These are phyloP conservation scores for Usnea hakonensis DNA, from an alignment of 495 filamentous ascomycete genomes.

Conservation along the genomic window DNA sequence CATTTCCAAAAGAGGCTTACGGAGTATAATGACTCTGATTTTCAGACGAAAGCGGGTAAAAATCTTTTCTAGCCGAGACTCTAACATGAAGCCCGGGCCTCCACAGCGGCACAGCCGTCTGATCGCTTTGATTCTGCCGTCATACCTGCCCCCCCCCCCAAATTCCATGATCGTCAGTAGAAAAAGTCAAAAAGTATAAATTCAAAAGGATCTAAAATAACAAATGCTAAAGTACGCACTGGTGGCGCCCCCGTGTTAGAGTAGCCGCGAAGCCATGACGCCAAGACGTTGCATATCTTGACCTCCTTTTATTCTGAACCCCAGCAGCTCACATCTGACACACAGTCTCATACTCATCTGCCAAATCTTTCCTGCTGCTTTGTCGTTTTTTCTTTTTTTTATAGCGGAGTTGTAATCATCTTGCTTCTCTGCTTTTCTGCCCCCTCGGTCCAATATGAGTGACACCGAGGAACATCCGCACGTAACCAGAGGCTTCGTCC, in stretches of 20 bases:
- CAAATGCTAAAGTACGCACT: too few species aligned
- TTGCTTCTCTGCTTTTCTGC: not conserved
- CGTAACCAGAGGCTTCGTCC: constrained; percentile 10
- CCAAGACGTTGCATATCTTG: not conserved
- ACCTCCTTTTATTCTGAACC: not conserved
- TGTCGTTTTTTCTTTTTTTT: not conserved
- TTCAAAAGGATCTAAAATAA: too few species aligned
- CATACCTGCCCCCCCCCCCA: not conserved
- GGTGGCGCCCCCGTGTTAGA: not conserved
- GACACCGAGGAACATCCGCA: constrained; percentile 1
- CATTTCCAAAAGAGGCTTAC: not conserved
- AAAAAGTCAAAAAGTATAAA: not conserved
- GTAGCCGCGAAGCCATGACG: not conserved
- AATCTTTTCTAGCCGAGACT: too few species aligned
- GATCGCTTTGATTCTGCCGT: not conserved
- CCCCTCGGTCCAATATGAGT: not conserved
- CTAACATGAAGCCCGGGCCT: not conserved
- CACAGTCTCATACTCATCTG: too few species aligned
- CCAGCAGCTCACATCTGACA: not conserved
- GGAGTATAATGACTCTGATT: not conserved
- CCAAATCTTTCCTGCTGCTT: not conserved
- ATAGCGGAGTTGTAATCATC: not conserved
- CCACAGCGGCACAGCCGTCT: not conserved
- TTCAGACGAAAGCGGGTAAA: not conserved
- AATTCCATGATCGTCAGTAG: not conserved